These are phyloP conservation scores for Pyrenochaeta sp. DNA, from an alignment of 2,329 filamentous ascomycete genomes.

Conservation along the genomic window DNA sequence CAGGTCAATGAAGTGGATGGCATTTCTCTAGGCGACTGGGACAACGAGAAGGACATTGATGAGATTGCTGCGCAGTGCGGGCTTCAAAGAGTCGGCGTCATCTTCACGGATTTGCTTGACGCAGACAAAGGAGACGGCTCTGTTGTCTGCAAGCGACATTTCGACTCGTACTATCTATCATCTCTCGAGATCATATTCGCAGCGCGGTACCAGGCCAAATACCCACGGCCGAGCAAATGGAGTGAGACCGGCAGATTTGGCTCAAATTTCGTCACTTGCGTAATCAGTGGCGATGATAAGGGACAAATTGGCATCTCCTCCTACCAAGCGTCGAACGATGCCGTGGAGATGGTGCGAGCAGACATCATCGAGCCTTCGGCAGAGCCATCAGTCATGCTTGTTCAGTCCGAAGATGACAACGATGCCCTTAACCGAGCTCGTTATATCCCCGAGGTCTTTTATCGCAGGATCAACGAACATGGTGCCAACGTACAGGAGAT, in stretches of 20 bases:
- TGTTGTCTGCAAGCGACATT: constrained; percentile 93
- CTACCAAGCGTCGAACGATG: constrained; percentile 94
- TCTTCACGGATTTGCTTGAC: constrained; percentile 92
- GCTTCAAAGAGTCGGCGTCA: constrained; percentile 86
- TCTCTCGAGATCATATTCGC: constrained; percentile 93
- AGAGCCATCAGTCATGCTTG: constrained; percentile 92
- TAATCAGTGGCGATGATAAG: constrained; percentile 90
- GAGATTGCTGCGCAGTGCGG: constrained; percentile 83
- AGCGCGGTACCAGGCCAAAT: constrained; percentile 83
- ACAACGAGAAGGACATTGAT: constrained; percentile 82
- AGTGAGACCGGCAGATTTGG: constrained; percentile 93
- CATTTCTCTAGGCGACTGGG: constrained; percentile 84
- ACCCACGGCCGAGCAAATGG: constrained; percentile 94
- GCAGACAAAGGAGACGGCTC: constrained; percentile 81
- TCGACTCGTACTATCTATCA: constrained; percentile 92
- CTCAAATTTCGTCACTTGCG: constrained; percentile 96
- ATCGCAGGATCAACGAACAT: constrained; percentile 94
- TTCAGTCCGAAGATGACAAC: constrained; percentile 89
- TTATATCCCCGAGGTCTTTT: constrained; percentile 98
- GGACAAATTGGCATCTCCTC: constrained; percentile 88
- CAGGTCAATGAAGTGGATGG: constrained; percentile 90
- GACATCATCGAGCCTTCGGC: constrained; percentile 95
- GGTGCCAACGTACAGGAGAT: constrained; percentile 96
- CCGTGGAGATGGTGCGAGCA: constrained; percentile 95
- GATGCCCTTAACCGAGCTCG: constrained; percentile 74